Base-by-base conservation (phyloP, 2,329 filamentous ascomycete species). In the Leptographium procerum region DNA sequence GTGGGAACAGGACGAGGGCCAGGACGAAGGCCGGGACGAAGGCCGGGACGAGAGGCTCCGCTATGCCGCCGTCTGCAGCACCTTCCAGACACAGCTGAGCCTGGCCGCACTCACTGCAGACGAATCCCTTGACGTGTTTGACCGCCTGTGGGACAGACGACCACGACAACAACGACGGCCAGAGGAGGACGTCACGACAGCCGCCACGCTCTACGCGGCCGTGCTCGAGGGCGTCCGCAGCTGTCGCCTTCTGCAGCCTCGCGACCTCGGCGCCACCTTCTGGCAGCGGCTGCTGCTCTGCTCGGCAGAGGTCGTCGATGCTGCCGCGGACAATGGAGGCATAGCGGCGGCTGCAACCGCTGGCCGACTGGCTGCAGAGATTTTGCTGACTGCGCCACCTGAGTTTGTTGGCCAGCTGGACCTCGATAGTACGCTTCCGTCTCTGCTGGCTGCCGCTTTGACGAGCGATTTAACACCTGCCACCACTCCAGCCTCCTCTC, bases 71-170 rank as follows among this genome's bases (percentile, higher is more conserved):
- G 40, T 62, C 13, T 61, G 60, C 57, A 16, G 28, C 43, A 55
- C 60, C 36, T 52, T 63, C n/a, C 56, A 59, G 34, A 55, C 59
- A 5, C 62, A 61, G 47, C 50, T 64, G 36, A 22, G 56, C 6
- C 54, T 61, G 9, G 62, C 59, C 19, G 57, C 59, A 2, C 57
- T 64, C n/a, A 57, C 59, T 0, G 52, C 56, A 19, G 59, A 62
- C 43, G 62, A 64, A 24, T 51, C 54, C 3, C 26, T n/a, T 11
- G 55, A 57, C 4, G 52, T 48, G 0, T 47, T 64, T n/a, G 56
- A 59, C 29, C 36, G 52, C 0, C 22, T 64, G 0, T 60, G 60
- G 55, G 52, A 29, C 0, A 51, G 52, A 24, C 33, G n/a, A 6
- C 51, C n/a, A n/a, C n/a, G n/a, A n/a, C n/a, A n/a, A n/a, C n/a